Percentiles rank a stretch among this genome's conserved stretches.
phyloP scores from a whole-genome alignment of 129 eudicot genomes.

The Helichrysum umbraculigerum region DNA sequence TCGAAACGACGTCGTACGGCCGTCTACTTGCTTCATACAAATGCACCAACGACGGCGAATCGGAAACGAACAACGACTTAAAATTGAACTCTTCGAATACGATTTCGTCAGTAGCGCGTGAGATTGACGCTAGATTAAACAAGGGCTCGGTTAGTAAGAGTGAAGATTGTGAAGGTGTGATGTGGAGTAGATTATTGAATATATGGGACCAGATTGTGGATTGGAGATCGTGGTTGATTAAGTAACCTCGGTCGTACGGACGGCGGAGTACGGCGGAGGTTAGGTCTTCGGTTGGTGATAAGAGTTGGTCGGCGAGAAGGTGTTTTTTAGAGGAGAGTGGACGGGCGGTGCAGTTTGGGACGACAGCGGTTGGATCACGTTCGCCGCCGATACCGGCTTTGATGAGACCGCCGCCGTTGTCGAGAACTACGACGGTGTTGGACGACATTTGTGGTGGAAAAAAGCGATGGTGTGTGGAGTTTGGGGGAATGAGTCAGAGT shows the following conservation, averaged over 20 bases:
- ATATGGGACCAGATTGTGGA: constrained; percentile 86
- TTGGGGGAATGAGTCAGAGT: neutral
- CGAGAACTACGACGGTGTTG: constrained; percentile 76
- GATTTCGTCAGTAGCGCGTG: constrained; percentile 62
- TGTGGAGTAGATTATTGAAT: constrained; percentile 54
- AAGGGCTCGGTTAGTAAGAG: constrained; percentile 78
- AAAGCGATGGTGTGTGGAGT: constrained; percentile 4
- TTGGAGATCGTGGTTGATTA: constrained; percentile 86
- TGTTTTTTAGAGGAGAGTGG: constrained; percentile 72
- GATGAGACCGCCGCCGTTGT: constrained; percentile 92
- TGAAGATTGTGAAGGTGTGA: constrained; percentile 59
- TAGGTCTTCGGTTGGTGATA: constrained; percentile 64
- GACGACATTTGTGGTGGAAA: constrained; percentile 31
- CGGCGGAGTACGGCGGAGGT: constrained; percentile 97
- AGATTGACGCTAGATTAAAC: constrained; percentile 66
- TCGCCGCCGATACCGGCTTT: constrained; percentile 91
- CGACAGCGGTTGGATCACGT: constrained; percentile 68
- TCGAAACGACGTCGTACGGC: constrained; percentile 74
- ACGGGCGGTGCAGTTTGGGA: constrained; percentile 85
- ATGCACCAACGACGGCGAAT: constrained; percentile 72
- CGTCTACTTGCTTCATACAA: constrained; percentile 76
- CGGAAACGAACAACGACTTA: constrained; percentile 52
- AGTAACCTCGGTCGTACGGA: constrained; percentile 94
- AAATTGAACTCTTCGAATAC: constrained; percentile 83
- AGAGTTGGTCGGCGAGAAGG: constrained; percentile 62